Evolutionary conservation across 192 early-diverging fungal genomes (phyloP), one percentile per base, ranked within the genome.

Genomic region (Backusella westeae): DNA sequence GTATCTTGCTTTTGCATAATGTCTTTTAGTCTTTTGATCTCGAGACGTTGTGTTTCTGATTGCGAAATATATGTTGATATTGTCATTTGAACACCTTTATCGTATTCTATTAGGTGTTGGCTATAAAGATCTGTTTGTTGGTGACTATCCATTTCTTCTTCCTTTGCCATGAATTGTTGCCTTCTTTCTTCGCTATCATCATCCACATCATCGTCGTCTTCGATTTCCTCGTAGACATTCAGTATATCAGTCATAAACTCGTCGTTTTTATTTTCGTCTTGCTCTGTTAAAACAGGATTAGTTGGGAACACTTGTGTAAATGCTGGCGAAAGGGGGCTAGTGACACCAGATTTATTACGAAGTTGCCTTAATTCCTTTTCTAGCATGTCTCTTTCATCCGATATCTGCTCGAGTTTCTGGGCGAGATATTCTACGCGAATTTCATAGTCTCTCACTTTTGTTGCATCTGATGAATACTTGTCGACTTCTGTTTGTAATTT

Each of bases 401-500:
- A 73, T 17, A 79, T 35, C 34, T 79, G 78, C 21, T 79, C 78
- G n/a, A 79, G 49, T 63, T 79, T 79, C n/a, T 73, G 71, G 3
- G 78, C 68, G 8, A 79, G 49, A 34, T 79, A 79, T 44, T 79
- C 78, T 19, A 79, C 78, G 36, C 78, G 72, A 21, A 79, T 79
- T 66, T 79, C 78, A 41, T 74, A 75, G 34, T 79, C 78, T 32
- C 78, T 26, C n/a, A 69, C 73, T 34, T 79, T 79, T 6, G 78
- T 79, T 19, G 66, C 21, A 42, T 79, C 73, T 4, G 67, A 72
- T 2, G 66, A 52, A 34, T 34, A 71, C 6, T 36, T 69, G 32
- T 79, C 78, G 6, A 79, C 67, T n/a, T 79, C 52, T 26, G 34
- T 1, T 71, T 79, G 36, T 46, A 79, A 69, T 65, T 74, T 69